These are phyloP conservation scores for Agrocybe pediades DNA, from an alignment of 768 basidiomycete genomes.

Conservation along the genomic window DNA sequence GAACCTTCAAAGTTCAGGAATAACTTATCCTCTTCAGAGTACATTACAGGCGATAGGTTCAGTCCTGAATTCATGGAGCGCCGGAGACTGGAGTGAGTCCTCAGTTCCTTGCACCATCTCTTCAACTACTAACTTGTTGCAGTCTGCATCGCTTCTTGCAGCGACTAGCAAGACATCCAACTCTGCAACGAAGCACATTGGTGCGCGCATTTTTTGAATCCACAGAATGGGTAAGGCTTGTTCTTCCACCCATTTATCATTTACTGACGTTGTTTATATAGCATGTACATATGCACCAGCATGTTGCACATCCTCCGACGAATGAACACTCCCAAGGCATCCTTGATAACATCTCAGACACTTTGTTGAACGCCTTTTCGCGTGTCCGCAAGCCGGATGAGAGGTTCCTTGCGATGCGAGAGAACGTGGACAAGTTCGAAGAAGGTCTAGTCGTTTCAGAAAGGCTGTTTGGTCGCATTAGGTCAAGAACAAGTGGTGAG, in stretches of 20 bases:
- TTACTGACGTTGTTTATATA: conserved; percentile 26
- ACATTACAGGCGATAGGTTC: conserved; percentile 96
- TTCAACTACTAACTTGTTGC: conserved; percentile 5
- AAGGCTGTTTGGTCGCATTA: conserved; percentile 74
- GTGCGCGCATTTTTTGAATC: conserved; percentile 96
- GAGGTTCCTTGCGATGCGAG: conserved; percentile 90
- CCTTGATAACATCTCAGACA: conserved; percentile 95
- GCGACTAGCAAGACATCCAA: conserved; percentile 91
- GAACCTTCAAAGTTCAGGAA: conserved; percentile 2
- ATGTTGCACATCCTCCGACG: conserved; percentile 87
- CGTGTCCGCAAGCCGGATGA: conserved; percentile 97
- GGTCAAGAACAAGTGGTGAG: conserved; percentile 88
- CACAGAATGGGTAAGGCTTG: conserved; percentile 90
- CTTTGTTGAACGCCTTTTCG: conserved; percentile 93
- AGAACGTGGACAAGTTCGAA: conserved; percentile 93
- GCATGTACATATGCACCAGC: conserved; percentile 98
- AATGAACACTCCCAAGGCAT: conserved; percentile 80
- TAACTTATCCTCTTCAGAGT: conserved; percentile 56
- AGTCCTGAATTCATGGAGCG: conserved; percentile 97
- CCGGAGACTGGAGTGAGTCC: conserved; percentile 73
- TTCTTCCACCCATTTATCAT: not conserved
- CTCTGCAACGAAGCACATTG: conserved; percentile 86
- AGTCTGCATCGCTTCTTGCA: conserved; percentile 94
- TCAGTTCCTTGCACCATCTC: not conserved
- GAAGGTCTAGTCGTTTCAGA: conserved; percentile 87